phyloP scores from a whole-genome alignment of 1,284 basidiomycete species.

The Apiotrichum gracile region DNA sequence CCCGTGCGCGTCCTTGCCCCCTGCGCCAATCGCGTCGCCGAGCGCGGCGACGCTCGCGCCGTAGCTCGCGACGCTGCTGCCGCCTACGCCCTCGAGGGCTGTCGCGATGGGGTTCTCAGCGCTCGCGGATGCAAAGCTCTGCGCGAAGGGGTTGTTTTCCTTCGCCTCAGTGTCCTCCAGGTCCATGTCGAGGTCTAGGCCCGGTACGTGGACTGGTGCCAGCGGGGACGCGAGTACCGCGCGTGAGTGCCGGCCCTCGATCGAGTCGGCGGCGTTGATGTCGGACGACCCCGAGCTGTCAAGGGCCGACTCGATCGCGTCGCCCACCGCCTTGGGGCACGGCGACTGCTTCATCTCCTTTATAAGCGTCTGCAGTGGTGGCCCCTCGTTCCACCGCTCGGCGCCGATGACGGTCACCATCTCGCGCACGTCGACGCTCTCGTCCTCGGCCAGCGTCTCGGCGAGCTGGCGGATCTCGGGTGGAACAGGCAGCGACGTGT shows the following conservation, averaged over 20 bases:
- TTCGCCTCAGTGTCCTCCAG: neutral
- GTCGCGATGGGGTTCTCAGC: no score
- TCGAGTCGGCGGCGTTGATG: neutral
- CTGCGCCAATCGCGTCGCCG: neutral
- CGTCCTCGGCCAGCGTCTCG: slow-evolving; percentile 26
- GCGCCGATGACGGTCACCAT: slow-evolving; percentile 27
- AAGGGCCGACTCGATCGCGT: slow-evolving; percentile 62
- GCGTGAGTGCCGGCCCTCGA: neutral
- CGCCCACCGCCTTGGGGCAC: slow-evolving; percentile 71
- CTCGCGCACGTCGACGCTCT: slow-evolving; percentile 36
- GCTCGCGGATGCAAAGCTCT: no score
- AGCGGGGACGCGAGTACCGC: neutral
- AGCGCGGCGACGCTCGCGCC: neutral
- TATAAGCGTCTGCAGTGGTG: slow-evolving; percentile 1
- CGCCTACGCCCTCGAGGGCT: no score
- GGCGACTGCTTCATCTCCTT: slow-evolving; percentile 58
- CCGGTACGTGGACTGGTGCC: neutral
- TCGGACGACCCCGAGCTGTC: neutral
- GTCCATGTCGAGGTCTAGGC: neutral
- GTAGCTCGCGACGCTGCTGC: no score
- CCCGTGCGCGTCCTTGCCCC: no score
- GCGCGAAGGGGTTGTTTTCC: no score
- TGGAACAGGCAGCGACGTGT: slow-evolving; percentile 20
- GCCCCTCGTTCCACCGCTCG: slow-evolving; percentile 10
- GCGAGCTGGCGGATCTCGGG: slow-evolving; percentile 26